Conservation (phyloP, 1,284 basidiomycete genomes). For the Boletus hoseneyae region DNA sequence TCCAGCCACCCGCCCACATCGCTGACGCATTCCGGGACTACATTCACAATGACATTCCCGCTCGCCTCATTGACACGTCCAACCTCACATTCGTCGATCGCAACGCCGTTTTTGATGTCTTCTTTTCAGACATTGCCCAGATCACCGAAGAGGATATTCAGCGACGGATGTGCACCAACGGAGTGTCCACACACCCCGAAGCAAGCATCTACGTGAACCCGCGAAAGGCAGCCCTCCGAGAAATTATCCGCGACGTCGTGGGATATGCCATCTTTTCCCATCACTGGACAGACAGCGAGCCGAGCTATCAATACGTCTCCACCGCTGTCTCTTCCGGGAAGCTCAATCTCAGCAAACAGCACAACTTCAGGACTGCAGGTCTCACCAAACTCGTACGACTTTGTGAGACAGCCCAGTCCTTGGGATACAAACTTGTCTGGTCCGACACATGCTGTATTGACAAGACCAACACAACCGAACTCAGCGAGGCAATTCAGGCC, state of each 20-base stretch:
- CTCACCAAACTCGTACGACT: conserved; percentile 19
- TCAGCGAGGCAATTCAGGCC: conserved; percentile 28
- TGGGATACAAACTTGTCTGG: conserved; percentile 24
- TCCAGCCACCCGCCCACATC: conserved; percentile 10
- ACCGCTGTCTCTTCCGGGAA: not conserved
- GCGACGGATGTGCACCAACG: conserved; percentile 1
- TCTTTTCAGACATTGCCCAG: conserved; percentile 16
- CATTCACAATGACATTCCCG: conserved; percentile 26
- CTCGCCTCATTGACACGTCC: conserved; percentile 26
- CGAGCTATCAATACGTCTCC: conserved; percentile 21
- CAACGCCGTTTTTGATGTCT: conserved; percentile 16
- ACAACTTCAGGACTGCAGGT: conserved; percentile 4
- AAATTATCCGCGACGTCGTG: conserved; percentile 21
- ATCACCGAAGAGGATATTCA: conserved; percentile 20
- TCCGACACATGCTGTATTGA: conserved; percentile 31
- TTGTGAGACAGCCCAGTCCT: conserved; percentile 18
- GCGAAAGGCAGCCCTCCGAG: conserved; percentile 14
- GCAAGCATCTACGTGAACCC: conserved; percentile 15
- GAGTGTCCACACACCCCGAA: conserved; percentile 10
- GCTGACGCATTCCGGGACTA: conserved; percentile 16
- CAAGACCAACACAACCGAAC: conserved; percentile 17
- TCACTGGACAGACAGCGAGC: conserved; percentile 27
- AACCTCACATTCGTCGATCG: conserved; percentile 24
- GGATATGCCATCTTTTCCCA: conserved; percentile 29
- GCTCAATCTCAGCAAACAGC: conserved; percentile 1